Evolutionary conservation across 2,329 filamentous ascomycete genomes (phyloP).

Genomic region (Geoglossum cookeanum): DNA sequence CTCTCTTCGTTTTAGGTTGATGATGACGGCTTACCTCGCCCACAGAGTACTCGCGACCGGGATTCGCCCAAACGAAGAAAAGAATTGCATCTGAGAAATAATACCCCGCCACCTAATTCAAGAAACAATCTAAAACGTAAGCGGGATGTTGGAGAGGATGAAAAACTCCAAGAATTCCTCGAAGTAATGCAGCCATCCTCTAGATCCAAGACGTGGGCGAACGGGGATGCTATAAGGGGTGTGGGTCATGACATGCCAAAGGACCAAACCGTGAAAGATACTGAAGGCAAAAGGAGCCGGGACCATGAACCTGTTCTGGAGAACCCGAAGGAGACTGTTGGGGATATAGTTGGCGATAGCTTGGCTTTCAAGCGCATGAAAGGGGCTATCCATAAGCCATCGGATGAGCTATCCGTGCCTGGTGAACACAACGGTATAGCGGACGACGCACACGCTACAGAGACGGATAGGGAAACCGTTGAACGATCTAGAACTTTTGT

Average conservation of each 20-base stretch:
- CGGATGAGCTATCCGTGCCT: not conserved
- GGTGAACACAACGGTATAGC: not conserved
- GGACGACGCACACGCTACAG: constrained; percentile 7
- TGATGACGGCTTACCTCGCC: not conserved
- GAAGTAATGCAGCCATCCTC: constrained; percentile 57
- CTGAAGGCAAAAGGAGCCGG: constrained; percentile 37
- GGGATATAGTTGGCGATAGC: no score
- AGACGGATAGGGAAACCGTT: constrained; percentile 7
- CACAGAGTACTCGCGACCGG: constrained; percentile 6
- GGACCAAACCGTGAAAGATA: constrained; percentile 21
- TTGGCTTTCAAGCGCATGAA: not conserved
- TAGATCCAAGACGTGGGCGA: constrained; percentile 43
- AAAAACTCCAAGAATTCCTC: constrained; percentile 72
- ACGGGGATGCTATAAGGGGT: constrained; percentile 26
- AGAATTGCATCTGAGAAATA: not conserved
- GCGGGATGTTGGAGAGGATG: constrained; percentile 42
- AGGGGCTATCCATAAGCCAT: not conserved
- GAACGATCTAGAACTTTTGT: constrained; percentile 1
- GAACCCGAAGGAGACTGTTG: constrained; percentile 18
- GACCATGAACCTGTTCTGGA: constrained; percentile 46
- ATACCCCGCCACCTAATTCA: not conserved
- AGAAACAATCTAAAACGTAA: constrained; percentile 43
- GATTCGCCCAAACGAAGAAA: not conserved
- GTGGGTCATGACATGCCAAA: constrained; percentile 21
- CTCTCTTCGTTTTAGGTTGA: not conserved